phyloP scores from a whole-genome alignment of 2,329 filamentous ascomycete genomes.

The Juglanconis sp. region DNA sequence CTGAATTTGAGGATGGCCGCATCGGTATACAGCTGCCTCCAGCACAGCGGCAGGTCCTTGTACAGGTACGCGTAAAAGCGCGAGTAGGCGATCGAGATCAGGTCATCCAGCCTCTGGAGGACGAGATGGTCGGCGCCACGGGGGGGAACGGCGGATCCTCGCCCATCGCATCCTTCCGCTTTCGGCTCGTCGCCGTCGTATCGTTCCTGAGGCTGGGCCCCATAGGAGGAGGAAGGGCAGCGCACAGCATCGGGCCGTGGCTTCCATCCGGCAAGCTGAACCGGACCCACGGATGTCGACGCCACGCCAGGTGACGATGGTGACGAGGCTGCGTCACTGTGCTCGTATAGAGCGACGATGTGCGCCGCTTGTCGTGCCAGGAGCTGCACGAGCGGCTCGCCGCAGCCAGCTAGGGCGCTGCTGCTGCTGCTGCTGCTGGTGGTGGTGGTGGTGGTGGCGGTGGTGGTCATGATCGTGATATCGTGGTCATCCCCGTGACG shows the following conservation, averaged over 20 bases:
- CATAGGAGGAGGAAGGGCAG: not conserved
- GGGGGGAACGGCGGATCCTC: too few species aligned
- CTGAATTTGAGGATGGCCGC: constrained; percentile 63
- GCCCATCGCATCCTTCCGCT: not conserved
- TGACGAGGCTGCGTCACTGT: not conserved
- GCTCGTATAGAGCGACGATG: constrained; percentile 12
- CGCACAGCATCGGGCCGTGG: not conserved
- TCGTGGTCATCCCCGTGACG: not conserved
- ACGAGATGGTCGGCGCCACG: constrained; percentile 19
- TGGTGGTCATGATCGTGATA: not conserved
- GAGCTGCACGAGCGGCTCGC: constrained; percentile 21
- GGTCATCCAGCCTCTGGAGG: constrained; percentile 48
- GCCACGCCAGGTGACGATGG: not conserved
- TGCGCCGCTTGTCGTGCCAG: constrained; percentile 21
- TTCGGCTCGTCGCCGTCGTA: not conserved
- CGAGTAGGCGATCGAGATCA: constrained; percentile 57
- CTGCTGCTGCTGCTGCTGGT: not conserved
- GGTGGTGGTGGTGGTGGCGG: not conserved
- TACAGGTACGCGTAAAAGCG: constrained; percentile 71
- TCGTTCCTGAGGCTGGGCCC: not conserved
- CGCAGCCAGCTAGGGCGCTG: constrained; percentile 18
- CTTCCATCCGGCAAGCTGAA: not conserved
- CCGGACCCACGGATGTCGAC: constrained; percentile 4
- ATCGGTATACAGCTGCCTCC: constrained; percentile 71
- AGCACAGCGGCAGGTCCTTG: constrained; percentile 62